phyloP scores from a whole-genome alignment of 768 basidiomycete genomes.

The Asterophora parasitica region DNA sequence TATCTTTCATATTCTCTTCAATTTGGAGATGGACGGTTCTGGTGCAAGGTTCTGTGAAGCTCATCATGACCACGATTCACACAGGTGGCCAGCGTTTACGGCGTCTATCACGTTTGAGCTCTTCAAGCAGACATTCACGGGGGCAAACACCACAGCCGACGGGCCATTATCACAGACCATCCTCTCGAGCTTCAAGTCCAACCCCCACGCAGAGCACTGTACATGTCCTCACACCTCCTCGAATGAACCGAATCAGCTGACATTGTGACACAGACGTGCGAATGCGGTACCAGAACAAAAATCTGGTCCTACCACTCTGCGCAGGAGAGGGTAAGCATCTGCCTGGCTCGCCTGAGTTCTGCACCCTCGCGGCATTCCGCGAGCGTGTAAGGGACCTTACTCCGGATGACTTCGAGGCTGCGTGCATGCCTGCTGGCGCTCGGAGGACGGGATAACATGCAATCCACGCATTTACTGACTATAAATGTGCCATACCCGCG shows the following conservation, averaged over 20 bases:
- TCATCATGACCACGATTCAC: background rate
- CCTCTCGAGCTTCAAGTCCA: conserved; percentile 32
- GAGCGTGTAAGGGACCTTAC: conserved; percentile 60
- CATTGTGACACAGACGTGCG: conserved; percentile 45
- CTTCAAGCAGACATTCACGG: conserved; percentile 37
- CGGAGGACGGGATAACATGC: conserved; percentile 13
- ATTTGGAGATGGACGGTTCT: background rate
- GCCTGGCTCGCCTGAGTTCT: conserved; percentile 67
- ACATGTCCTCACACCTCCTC: conserved; percentile 14
- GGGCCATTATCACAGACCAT: conserved; percentile 32
- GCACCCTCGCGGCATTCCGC: conserved; percentile 60
- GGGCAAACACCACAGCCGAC: conserved; percentile 8
- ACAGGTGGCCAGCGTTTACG: conserved; percentile 73
- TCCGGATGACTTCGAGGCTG: conserved; percentile 59
- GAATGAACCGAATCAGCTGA: background rate
- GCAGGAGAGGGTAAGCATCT: conserved; percentile 63
- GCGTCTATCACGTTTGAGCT: conserved; percentile 73
- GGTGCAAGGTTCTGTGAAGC: background rate
- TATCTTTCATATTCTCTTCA: too few relatives aligned
- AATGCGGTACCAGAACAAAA: conserved; percentile 73
- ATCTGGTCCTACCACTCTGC: conserved; percentile 59
- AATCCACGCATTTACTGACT: background rate
- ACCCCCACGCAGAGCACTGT: conserved; percentile 40
- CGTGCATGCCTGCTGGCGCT: conserved; percentile 48
- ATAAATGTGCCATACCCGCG: background rate